These are phyloP conservation scores for Phlyctochytrium planicorne DNA, from an alignment of 192 early-diverging fungal genomes.

Conservation along the genomic window DNA sequence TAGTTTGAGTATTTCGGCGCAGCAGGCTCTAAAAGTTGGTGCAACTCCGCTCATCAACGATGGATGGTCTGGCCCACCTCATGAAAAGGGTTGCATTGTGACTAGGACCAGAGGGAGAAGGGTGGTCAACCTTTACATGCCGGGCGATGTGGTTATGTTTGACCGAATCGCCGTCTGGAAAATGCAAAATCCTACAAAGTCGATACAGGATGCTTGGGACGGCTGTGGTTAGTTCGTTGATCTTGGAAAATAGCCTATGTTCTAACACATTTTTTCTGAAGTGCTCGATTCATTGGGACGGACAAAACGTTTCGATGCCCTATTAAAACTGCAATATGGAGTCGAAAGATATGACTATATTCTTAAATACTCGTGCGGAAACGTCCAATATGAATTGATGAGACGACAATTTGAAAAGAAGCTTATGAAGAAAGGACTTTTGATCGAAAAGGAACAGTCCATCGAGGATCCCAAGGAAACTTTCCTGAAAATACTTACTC, in stretches of 20 bases:
- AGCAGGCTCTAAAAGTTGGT: background rate
- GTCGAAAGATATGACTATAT: conserved; percentile 22
- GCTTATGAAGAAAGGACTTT: conserved; percentile 19
- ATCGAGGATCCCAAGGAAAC: conserved; percentile 21
- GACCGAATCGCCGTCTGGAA: conserved; percentile 27
- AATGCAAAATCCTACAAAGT: background rate
- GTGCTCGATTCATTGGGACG: background rate
- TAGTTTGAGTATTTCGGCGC: background rate
- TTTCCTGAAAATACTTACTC: conserved; percentile 19
- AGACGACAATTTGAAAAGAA: conserved; percentile 19
- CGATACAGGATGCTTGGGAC: conserved; percentile 21
- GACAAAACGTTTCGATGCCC: conserved; percentile 13
- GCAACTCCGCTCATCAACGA: conserved; percentile 1
- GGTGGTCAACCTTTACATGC: conserved; percentile 6
- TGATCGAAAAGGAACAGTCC: conserved; percentile 27
- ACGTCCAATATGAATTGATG: background rate
- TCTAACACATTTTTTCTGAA: background rate
- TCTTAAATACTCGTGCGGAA: conserved; percentile 10
- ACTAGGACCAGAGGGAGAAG: conserved; percentile 17
- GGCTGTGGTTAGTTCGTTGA: background rate
- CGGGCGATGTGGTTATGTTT: conserved; percentile 18
- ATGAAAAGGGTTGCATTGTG: background rate
- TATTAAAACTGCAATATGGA: conserved; percentile 29
- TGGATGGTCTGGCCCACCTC: conserved; percentile 17
- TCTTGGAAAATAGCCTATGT: background rate